These are phyloP conservation scores for Lasiodiplodia citricola DNA, from an alignment of 2,329 filamentous ascomycete genomes.

Conservation along the genomic window DNA sequence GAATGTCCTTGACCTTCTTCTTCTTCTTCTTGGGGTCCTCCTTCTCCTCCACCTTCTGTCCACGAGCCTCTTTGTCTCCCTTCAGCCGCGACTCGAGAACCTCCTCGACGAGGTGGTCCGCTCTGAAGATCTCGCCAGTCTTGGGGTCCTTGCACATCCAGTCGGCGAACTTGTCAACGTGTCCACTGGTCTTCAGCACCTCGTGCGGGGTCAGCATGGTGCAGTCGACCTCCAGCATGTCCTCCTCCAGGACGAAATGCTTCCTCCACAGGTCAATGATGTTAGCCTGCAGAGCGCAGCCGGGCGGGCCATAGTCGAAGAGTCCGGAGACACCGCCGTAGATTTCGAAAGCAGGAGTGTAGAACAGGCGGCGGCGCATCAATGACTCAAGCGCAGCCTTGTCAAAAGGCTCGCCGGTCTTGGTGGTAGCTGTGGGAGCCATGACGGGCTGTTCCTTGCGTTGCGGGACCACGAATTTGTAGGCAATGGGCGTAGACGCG, in stretches of 20 bases:
- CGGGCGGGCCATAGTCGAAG: conserved; percentile 92
- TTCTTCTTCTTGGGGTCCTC: conserved; percentile 88
- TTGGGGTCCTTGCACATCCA: conserved; percentile 99
- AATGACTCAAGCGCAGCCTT: conserved; percentile 80
- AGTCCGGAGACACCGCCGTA: conserved; percentile 88
- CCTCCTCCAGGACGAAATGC: conserved; percentile 88
- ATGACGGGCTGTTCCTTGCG: conserved; percentile 46
- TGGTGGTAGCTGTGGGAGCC: conserved; percentile 62
- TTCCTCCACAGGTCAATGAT: conserved; percentile 90
- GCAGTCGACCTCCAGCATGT: conserved; percentile 93
- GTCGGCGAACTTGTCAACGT: conserved; percentile 97
- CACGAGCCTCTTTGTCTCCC: conserved; percentile 90
- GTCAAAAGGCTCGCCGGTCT: conserved; percentile 88
- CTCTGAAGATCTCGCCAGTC: conserved; percentile 93
- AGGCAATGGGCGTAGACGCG: conserved; percentile 39
- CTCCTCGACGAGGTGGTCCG: conserved; percentile 96
- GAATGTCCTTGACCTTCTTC: conserved; percentile 74
- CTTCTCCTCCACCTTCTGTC: conserved; percentile 75
- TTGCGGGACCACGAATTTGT: conserved; percentile 38
- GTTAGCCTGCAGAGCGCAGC: conserved; percentile 84
- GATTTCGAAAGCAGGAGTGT: conserved; percentile 93
- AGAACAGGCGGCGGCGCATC: conserved; percentile 71
- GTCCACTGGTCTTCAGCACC: conserved; percentile 89
- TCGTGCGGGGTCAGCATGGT: conserved; percentile 92
- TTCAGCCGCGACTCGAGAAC: conserved; percentile 86